Evolutionary conservation across 1,139 yeast genomes (phyloP).

Genomic region (Diutina rugosa): DNA sequence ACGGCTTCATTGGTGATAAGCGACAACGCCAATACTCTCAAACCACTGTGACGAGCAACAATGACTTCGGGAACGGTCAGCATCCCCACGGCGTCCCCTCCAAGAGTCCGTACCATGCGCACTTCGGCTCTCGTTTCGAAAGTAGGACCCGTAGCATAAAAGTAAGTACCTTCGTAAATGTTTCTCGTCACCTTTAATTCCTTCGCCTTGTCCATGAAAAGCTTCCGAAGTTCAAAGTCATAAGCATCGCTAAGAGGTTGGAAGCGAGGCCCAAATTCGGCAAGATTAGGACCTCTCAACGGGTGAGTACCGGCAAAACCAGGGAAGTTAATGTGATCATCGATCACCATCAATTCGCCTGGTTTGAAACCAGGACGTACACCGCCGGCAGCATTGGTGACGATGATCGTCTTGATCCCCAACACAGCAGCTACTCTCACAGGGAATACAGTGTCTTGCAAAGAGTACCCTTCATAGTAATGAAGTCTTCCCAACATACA

Average conservation of each 20-base stretch:
- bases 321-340: slow-evolving; percentile 82
- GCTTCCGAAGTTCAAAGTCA: slow-evolving; percentile 53
- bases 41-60: slow-evolving; percentile 79
- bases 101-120: slow-evolving; percentile 54
- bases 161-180: slow-evolving; percentile 79
- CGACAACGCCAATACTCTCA: slow-evolving; percentile 73
- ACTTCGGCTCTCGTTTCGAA: slow-evolving; percentile 90
- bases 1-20: slow-evolving; percentile 80
- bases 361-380: slow-evolving; percentile 50
- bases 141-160: slow-evolving; percentile 86
- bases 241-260: slow-evolving; percentile 85
- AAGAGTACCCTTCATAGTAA: slow-evolving; percentile 80
- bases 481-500: slow-evolving; percentile 93
- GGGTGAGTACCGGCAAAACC: slow-evolving; percentile 88
- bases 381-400: slow-evolving; percentile 95
- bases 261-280: slow-evolving; percentile 73
- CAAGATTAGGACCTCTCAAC: slow-evolving; percentile 76
- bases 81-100: slow-evolving; percentile 97
- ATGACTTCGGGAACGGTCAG: slow-evolving; percentile 94
- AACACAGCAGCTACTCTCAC: slow-evolving; percentile 59
- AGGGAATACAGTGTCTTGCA: slow-evolving; percentile 77
- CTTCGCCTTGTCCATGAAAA: slow-evolving; percentile 40
- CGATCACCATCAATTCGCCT: slow-evolving; percentile 84
- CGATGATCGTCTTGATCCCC: slow-evolving; percentile 51
- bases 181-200: slow-evolving; percentile 40